A percentile compares a stretch with the other conserved stretches of the same genome.
phyloP scores from a whole-genome alignment of 2,329 filamentous ascomycete genomes.

The Trichoderma sp. region DNA sequence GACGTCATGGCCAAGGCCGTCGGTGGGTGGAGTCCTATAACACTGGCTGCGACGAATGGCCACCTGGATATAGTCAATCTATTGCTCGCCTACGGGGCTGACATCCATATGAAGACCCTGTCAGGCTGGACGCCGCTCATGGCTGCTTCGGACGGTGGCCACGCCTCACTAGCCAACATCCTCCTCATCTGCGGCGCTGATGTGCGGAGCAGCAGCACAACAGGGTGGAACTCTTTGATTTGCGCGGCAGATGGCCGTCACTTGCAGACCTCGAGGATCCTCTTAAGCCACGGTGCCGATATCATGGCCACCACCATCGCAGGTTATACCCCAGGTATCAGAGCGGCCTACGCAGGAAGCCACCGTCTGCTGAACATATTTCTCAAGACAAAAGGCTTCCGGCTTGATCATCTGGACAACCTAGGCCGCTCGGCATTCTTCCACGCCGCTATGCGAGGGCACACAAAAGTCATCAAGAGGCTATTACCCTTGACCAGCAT shows the following conservation, averaged over 20 bases:
- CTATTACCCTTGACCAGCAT: constrained; percentile 5
- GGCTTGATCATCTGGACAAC: constrained; percentile 9
- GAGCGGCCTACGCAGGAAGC: constrained; percentile 12
- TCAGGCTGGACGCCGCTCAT: constrained; percentile 17
- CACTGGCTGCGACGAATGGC: constrained; percentile 12
- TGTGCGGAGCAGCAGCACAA: neutral
- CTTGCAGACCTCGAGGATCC: neutral
- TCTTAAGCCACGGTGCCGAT: constrained; percentile 16
- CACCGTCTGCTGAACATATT: neutral
- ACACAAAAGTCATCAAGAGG: neutral
- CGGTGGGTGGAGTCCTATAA: constrained; percentile 1
- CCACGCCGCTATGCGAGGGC: constrained; percentile 19
- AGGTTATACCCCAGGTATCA: constrained; percentile 8
- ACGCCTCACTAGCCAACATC: constrained; percentile 1
- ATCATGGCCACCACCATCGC: neutral
- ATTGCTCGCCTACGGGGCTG: constrained; percentile 6
- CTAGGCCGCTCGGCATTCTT: constrained; percentile 16
- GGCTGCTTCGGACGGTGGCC: constrained; percentile 5
- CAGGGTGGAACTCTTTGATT: constrained; percentile 16
- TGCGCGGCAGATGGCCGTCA: constrained; percentile 12
- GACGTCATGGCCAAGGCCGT: neutral
- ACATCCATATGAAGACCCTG: neutral
- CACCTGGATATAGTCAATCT: neutral
- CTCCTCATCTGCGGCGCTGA: constrained; percentile 14
- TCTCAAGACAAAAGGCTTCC: neutral